Evolutionary conservation across 2,329 filamentous ascomycete species (phyloP).

Genomic region (Fusarium siculi): DNA sequence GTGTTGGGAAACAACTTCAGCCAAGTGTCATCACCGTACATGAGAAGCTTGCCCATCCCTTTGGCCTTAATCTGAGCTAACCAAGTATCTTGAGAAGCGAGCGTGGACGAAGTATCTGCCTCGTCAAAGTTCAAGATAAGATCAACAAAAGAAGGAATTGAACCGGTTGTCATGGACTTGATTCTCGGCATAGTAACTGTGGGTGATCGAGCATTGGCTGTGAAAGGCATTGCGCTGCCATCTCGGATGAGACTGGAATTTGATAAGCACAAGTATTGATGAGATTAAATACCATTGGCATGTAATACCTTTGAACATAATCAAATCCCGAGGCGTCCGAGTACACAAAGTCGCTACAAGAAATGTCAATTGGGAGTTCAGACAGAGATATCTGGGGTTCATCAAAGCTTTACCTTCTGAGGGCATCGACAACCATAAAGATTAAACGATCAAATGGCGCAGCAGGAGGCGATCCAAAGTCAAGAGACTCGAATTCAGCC

Average conservation of each 20-base stretch:
- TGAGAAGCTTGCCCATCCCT: conserved; percentile 78
- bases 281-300: not conserved
- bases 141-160: conserved; percentile 97
- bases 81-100: conserved; percentile 94
- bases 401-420: conserved; percentile 74
- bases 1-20: conserved; percentile 92
- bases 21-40: conserved; percentile 99
- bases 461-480: conserved; percentile 66
- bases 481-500: conserved; percentile 71
- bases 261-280: conserved; percentile 11
- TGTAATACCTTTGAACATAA: conserved; percentile 83
- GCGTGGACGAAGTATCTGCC: conserved; percentile 87
- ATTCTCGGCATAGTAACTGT: conserved; percentile 98
- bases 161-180: conserved; percentile 97
- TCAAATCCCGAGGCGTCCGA: conserved; percentile 80
- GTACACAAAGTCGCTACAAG: conserved; percentile 88
- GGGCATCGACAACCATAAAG: conserved; percentile 97
- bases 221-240: conserved; percentile 90
- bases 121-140: conserved; percentile 97
- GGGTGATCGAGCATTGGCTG: conserved; percentile 93
- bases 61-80: conserved; percentile 88
- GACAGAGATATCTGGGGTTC: not conserved
- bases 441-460: conserved; percentile 88
- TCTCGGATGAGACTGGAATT: conserved; percentile 79
- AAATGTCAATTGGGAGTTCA: conserved; percentile 36